Evolutionary conservation across 1,284 basidiomycete genomes (phyloP).

Genomic region (Cutaneotrichosporon sp.): DNA sequence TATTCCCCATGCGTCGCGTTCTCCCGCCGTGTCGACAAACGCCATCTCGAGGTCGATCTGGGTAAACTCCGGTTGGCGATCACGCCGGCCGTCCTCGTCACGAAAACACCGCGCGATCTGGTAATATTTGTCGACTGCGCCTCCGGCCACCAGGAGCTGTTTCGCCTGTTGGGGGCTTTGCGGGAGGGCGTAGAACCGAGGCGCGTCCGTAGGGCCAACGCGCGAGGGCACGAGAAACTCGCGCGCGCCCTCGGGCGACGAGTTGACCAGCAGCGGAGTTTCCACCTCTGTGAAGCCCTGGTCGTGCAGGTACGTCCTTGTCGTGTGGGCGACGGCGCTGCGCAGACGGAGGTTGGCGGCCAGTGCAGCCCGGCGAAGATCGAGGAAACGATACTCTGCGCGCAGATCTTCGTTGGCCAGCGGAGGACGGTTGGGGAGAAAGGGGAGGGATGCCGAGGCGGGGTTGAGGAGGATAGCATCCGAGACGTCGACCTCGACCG

Average conservation of each 20-base stretch:
- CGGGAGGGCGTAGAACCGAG: conserved; percentile 81
- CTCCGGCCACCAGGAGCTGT: conserved; percentile 85
- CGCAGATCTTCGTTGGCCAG: conserved; percentile 81
- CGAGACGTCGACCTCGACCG: conserved; percentile 73
- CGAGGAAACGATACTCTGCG: conserved; percentile 77
- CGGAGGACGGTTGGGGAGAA: conserved; percentile 68
- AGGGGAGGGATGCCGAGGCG: conserved; percentile 64
- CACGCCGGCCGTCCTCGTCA: conserved; percentile 88
- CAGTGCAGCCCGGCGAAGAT: conserved; percentile 69
- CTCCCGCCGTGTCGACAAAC: conserved; percentile 63
- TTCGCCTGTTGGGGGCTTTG: conserved; percentile 97
- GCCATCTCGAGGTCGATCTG: conserved; percentile 96
- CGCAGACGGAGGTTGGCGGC: conserved; percentile 73
- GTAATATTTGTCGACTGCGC: conserved; percentile 82
- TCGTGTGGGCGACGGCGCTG: conserved; percentile 69
- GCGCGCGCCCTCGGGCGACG: conserved; percentile 87
- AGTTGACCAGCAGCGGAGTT: conserved; percentile 86
- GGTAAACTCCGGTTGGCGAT: conserved; percentile 94
- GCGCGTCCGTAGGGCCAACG: conserved; percentile 20
- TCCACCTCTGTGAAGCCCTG: conserved; percentile 84
- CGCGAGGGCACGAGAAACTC: conserved; percentile 93
- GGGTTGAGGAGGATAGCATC: conserved; percentile 70
- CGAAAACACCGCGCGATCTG: conserved; percentile 92
- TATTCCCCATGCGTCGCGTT: conserved; percentile 63
- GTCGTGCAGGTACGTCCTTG: conserved; percentile 67